Evolutionary conservation across 345 rosid genomes (phyloP), one percentile per base, ranked within the genome.

Genomic region (Hevea brasiliensis): DNA sequence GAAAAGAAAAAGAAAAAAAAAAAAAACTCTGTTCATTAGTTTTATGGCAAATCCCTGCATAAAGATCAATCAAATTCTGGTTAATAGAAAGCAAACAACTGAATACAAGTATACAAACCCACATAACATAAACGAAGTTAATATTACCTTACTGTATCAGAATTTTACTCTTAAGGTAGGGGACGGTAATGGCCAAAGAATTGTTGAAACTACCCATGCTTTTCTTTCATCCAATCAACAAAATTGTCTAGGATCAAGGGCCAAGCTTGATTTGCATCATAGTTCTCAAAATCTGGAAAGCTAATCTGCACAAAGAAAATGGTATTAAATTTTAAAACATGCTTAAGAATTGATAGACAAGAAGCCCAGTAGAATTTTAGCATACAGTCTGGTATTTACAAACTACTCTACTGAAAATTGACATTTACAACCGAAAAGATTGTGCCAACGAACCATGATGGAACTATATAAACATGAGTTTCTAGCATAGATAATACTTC

Each of bases 151-250:
- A 71, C 4, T 29, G 3, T 12, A 17, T 50, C 58, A 50, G 45
- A 67, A 7, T 65, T 11, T 50, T 53, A 48, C 24, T 50, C 41
- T 14, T 12, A 47, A 48, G 9, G 24, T 44, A 32, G 26, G 21
- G 11, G 32, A 56, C 40, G 14, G 6, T 26, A 60, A 37, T 48
- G 27, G 32, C 67, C 32, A 24, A 44, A 45, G 58, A 53, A 74
- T 50, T 70, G 37, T 72, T 29, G 48, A 71, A 64, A 68, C 82
- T 80, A 81, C 51, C 81, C 24, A 24, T 0, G 68, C 40, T 83
- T 83, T 71, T 81, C 83, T 78, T 77, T 87, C 84, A 82, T 69
- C 91, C 87, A 84, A 20, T 85, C 85, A 4, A 87, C 89, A 81
- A 83, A 87, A 79, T 76, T 79, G 74, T 87, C 89, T 0, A 85